Evolutionary conservation across 257 asterid species (phyloP), one percentile per base, ranked within the genome.

Genomic region (Rauvolfia tetraphylla): DNA sequence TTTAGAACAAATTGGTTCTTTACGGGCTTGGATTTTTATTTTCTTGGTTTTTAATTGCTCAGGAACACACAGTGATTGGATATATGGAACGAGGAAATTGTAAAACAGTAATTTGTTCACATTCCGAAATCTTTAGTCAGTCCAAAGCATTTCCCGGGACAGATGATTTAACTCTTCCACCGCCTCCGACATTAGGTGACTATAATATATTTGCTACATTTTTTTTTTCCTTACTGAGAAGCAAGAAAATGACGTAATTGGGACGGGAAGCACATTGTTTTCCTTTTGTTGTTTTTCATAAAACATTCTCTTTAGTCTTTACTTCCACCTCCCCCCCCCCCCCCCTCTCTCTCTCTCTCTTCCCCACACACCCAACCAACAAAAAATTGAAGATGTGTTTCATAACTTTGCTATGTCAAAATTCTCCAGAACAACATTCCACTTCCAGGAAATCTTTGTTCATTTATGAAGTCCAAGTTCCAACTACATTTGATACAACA

Each of bases 121-220:
- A 80, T 68, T 15, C 36, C 6, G 77, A 71, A 80, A 73, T 74
- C 79, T 67, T 46, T 65, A 36, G 74, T 80, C 79, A 71, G 73
- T 65, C 68, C 51, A 77, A 77, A 79, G 79, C 75, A 68, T 72
- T 44, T 75, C 46, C 68, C 63, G 46, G 63, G 54, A 72, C 61
- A 65, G 83, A 83, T 79, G 81, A 53, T 78, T 77, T 82, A 75
- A 62, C 79, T 68, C 83, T 88, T 78, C 92, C 91, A 33, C 84
- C 89, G 27, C 87, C 83, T 25, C 95, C 92, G 51, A 71, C 83
- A 68, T 74, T 81, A 61, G 87, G 97, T 91, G 59, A 84, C 87
- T 79, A 63, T 77, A 78, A 41, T 48, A 38, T 58, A 42, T 65
- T 53, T 57, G 62, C 20, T 74, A 22, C 31, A 42, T 12, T 57